A percentile compares a stretch with the other conserved stretches of the same genome.
These are phyloP conservation scores for Sutorius eximius DNA, from an alignment of 1,284 basidiomycete genomes.

Conservation along the genomic window DNA sequence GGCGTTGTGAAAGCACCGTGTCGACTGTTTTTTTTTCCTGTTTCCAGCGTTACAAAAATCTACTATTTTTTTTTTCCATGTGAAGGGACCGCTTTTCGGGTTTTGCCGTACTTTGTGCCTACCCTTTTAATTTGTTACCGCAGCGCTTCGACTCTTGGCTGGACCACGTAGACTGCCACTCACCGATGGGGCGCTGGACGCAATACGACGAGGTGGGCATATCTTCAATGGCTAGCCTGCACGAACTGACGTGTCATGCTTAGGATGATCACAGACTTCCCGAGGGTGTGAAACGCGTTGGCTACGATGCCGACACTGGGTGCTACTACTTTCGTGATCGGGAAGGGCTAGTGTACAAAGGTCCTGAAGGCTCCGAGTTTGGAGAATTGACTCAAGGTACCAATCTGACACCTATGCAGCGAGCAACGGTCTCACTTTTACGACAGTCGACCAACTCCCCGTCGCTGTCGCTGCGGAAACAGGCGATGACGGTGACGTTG, in stretches of 20 bases:
- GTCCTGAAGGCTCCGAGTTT: conserved; percentile 52
- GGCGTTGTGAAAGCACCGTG: neutral
- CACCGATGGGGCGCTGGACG: conserved; percentile 54
- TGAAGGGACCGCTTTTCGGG: conserved; percentile 12
- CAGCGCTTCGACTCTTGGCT: conserved; percentile 15
- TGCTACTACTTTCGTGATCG: conserved; percentile 56
- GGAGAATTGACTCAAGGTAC: conserved; percentile 54
- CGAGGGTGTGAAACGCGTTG: conserved; percentile 58
- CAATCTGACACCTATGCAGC: neutral
- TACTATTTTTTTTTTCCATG: neutral
- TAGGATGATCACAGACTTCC: conserved; percentile 63
- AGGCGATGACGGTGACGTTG: conserved; percentile 47
- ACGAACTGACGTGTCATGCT: neutral
- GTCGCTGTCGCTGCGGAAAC: conserved; percentile 23
- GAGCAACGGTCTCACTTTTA: neutral
- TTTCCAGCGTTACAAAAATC: neutral
- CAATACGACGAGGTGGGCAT: conserved; percentile 50
- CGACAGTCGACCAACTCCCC: conserved; percentile 27
- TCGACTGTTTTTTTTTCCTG: neutral
- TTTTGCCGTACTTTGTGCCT: conserved; percentile 20
- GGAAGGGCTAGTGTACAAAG: conserved; percentile 49
- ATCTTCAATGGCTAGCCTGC: neutral
- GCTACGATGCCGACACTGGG: conserved; percentile 60
- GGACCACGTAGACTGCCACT: conserved; percentile 15
- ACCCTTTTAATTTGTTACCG: conserved; percentile 1